Conservation (phyloP, 768 basidiomycete species). For the Mycena chlorophos region DNA sequence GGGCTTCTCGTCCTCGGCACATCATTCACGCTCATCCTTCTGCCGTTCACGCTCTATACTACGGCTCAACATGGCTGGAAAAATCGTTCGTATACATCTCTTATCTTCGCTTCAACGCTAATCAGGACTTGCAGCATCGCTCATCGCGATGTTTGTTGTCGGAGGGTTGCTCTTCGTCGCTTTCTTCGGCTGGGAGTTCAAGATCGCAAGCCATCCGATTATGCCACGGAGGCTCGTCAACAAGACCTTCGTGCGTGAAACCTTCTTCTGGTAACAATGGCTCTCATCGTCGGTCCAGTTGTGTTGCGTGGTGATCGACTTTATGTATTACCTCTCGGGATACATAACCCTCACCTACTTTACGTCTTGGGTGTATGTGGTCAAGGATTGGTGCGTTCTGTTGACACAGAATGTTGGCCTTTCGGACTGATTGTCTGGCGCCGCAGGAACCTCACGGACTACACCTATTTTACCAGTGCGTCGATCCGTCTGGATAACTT, state of each 20-base stretch:
- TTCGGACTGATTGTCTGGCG: too few relatives aligned
- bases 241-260: slow-evolving; percentile 15
- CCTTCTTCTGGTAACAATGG: not conserved
- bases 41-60: slow-evolving; percentile 22
- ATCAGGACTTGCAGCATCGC: slow-evolving; percentile 4
- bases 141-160: slow-evolving; percentile 24
- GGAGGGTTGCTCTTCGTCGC: slow-evolving; percentile 19
- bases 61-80: slow-evolving; percentile 19
- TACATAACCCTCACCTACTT: slow-evolving; percentile 17
- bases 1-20: slow-evolving; percentile 18
- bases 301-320: slow-evolving; percentile 17
- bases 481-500: not conserved
- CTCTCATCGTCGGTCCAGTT: not conserved
- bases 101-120: too few relatives aligned
- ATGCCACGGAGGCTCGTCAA: slow-evolving; percentile 19
- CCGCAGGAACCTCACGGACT: slow-evolving; percentile 14
- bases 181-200: slow-evolving; percentile 15
- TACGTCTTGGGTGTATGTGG: slow-evolving; percentile 25
- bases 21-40: slow-evolving; percentile 14
- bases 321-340: slow-evolving; percentile 12
- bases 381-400: slow-evolving; percentile 35
- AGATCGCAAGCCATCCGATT: slow-evolving; percentile 12
- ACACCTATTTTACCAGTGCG: slow-evolving; percentile 21
- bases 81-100: slow-evolving; percentile 7
- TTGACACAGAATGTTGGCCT: slow-evolving; percentile 25